Base-by-base conservation (phyloP, 1,284 basidiomycete genomes). In the Polyporus tsugae region DNA sequence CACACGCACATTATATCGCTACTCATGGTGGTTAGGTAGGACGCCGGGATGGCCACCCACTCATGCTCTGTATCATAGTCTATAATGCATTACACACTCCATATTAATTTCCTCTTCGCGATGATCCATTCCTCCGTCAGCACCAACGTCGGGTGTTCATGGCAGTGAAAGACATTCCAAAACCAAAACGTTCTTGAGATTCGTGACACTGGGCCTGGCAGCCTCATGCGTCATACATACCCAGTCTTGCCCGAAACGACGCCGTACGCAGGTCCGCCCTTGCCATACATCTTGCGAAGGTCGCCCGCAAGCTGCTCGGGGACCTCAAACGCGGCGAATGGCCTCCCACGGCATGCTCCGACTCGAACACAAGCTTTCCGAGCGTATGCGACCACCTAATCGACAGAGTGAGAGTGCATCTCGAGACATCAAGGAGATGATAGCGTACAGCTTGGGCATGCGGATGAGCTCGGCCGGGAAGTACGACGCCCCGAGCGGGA, bases 391-490 rank as follows among this genome's bases (percentile, higher is more conserved):
- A 44, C 67, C 72, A 67, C 29, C 75, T 64, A 44, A 0, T 29
- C 6, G 11, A 17, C 15, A 36, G 4, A 62, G 41, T 38, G 6
- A 46, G 44, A 13, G n/a, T 7, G 75, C 83, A 61, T 53, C 77
- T 0, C 86, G 86, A 0, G 78, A 55, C 35, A 39, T 15, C 11
- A 60, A 17, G 29, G 2, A 4, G 25, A 35, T 4, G 17, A 11
- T 38, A 11, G 75, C 84, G 62, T 57, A 87, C 86, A 77, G 74
- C 63, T 72, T 78, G 0, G 86, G 87, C 0, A 79, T 22, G 0
- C 70, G 57, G 0, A 78, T 0, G 0, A 85, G 0, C 39, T 88
- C 86, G 53, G 80, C 80, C 0, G 86, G 86, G 72, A 89, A 88
- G 70, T 77, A 79, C 0, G 85, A 86, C 15, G 82, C 65, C 1